A percentile compares a stretch with the other conserved stretches of the same genome.
phyloP scores from a whole-genome alignment of 257 asterid species.

The Linderniella brevidens region DNA sequence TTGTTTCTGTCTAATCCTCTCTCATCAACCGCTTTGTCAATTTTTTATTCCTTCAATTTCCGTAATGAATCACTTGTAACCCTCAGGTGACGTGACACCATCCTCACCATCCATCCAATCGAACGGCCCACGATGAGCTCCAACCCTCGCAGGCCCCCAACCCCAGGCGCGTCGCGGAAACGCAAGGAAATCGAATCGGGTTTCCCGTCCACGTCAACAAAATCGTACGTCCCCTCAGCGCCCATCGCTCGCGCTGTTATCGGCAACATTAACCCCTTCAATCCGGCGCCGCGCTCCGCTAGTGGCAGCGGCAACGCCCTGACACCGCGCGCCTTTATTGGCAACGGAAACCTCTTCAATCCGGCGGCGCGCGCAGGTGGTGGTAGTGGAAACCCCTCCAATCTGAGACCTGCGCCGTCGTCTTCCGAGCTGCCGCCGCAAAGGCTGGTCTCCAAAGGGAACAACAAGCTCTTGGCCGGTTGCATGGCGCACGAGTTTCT shows the following conservation, averaged over 20 bases:
- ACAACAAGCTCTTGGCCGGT: constrained; percentile 43
- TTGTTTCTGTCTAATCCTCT: too few species aligned
- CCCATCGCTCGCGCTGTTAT: constrained; percentile 18
- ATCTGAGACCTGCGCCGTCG: constrained; percentile 16
- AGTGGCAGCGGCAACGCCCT: not conserved
- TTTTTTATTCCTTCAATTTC: too few species aligned
- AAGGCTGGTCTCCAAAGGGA: constrained; percentile 7
- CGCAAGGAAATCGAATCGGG: constrained; percentile 27
- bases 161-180: constrained; percentile 26
- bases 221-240: constrained; percentile 16
- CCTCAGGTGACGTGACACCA: too few species aligned
- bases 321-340: constrained; percentile 9
- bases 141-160: constrained; percentile 15
- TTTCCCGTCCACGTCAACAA: constrained; percentile 16
- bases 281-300: too few species aligned
- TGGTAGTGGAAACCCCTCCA: not conserved
- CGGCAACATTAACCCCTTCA: too few species aligned
- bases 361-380: too few species aligned
- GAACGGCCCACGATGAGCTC: constrained; percentile 29
- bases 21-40: too few species aligned
- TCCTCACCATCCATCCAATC: too few species aligned
- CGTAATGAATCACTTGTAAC: too few species aligned
- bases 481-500: constrained; percentile 47
- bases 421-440: constrained; percentile 12
- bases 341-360: too few species aligned